Conservation (phyloP, 2,329 filamentous ascomycete genomes). For the Neonectria faginata region DNA sequence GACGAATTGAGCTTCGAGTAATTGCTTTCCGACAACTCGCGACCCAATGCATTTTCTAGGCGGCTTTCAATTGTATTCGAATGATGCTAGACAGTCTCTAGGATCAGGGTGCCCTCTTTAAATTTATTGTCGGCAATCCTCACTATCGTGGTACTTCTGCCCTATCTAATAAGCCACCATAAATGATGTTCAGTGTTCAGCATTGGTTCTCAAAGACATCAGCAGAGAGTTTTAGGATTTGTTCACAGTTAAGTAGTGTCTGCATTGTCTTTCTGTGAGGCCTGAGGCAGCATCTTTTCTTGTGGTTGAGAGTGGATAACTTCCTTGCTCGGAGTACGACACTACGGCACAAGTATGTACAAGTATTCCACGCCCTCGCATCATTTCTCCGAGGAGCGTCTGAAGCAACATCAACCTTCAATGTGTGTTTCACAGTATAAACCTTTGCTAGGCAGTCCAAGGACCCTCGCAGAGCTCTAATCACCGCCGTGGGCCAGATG, state of each 20-base stretch:
- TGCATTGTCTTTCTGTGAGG: background rate
- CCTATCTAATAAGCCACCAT: too few species aligned
- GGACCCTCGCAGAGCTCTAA: background rate
- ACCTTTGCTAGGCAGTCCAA: background rate
- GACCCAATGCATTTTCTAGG: background rate
- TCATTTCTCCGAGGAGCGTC: background rate
- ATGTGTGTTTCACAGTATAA: background rate
- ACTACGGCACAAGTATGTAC: background rate
- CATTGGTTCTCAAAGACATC: too few species aligned
- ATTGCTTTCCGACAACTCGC: background rate
- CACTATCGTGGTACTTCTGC: background rate
- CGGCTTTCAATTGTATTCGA: too few species aligned
- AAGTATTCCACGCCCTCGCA: background rate
- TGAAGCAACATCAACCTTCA: background rate
- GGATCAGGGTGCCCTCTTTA: too few species aligned
- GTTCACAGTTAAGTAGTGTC: background rate
- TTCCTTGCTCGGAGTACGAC: background rate
- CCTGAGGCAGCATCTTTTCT: background rate
- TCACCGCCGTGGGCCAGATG: conserved; percentile 8
- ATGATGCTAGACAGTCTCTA: background rate
- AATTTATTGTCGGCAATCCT: background rate
- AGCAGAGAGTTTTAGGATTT: background rate
- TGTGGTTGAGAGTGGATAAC: background rate
- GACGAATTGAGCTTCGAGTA: background rate
- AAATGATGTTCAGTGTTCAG: too few species aligned